These are phyloP conservation scores for Leccinellum luteum DNA, from an alignment of 768 basidiomycete genomes.

Conservation along the genomic window DNA sequence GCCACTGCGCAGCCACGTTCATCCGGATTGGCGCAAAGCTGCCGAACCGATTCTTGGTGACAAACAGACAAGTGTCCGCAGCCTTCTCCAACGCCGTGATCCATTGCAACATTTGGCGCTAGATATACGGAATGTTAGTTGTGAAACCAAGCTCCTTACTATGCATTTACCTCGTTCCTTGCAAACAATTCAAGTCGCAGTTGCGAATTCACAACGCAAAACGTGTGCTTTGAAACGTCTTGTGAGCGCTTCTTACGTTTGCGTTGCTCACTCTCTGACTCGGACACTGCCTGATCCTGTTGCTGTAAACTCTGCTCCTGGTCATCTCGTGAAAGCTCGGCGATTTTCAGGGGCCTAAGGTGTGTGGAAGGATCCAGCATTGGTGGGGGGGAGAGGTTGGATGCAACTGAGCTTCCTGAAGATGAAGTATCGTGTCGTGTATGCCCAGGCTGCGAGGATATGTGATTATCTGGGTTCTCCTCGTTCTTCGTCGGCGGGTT, in stretches of 20 bases:
- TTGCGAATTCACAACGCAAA: slow-evolving; percentile 91
- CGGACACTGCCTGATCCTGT: slow-evolving; percentile 3
- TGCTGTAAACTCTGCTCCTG: slow-evolving; percentile 22
- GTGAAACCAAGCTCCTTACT: neutral
- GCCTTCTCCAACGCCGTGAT: slow-evolving; percentile 87
- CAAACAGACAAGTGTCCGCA: slow-evolving; percentile 73
- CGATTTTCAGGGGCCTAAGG: slow-evolving; percentile 47
- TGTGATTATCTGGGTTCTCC: slow-evolving; percentile 4
- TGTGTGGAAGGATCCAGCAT: slow-evolving; percentile 85
- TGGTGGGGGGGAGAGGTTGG: slow-evolving; percentile 44
- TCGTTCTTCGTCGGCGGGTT: slow-evolving; percentile 11
- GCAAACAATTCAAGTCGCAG: slow-evolving; percentile 84
- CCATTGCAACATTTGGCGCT: slow-evolving; percentile 98
- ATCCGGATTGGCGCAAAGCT: slow-evolving; percentile 91
- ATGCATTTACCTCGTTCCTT: slow-evolving; percentile 65
- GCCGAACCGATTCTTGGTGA: slow-evolving; percentile 80
- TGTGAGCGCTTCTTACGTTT: slow-evolving; percentile 47
- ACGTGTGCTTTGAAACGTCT: slow-evolving; percentile 89
- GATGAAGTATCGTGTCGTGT: slow-evolving; percentile 18
- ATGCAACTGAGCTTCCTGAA: slow-evolving; percentile 38
- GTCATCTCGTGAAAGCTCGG: slow-evolving; percentile 13
- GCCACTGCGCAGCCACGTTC: slow-evolving; percentile 96
- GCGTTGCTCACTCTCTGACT: slow-evolving; percentile 38
- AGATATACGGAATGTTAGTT: slow-evolving; percentile 5
- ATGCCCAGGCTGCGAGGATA: slow-evolving; percentile 1